Evolutionary conservation across 345 rosid genomes (phyloP), one percentile per base, ranked within the genome.

Genomic region (Turritis glabra): DNA sequence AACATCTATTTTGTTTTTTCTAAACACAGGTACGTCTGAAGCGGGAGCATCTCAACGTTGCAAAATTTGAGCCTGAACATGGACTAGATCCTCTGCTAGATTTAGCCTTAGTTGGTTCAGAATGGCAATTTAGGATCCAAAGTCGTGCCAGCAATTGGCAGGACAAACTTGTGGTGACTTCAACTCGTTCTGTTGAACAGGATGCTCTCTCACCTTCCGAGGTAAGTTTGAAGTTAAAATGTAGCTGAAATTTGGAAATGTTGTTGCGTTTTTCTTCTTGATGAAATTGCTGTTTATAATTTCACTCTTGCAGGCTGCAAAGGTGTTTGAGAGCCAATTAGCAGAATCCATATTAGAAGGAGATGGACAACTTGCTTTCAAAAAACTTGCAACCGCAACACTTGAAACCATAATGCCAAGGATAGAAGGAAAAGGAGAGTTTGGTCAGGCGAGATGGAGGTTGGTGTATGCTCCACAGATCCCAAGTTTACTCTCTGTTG

Each of bases 381-480:
- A 95, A 66, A 95, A 89, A 86, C 99, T 95, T 33, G 99, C 99
- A 50, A 91, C 97, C 5, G 96, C 97, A 63, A 95, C 99, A 50
- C 90, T 95, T 18, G 97, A 89, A 77, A 83, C 89, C 10, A 82
- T 95, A 68, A 95, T 92, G 97, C 99, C 97, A 37, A 87, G 90
- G 77, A 91, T 95, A 74, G 97, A 95, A 86, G 97, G 97, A n/a
- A 91, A 91, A 82, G 95, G 97, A 53, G 95, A 89, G 81, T 82
- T 91, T 79, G 97, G 97, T 51, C 97, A 90, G 44, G 99, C 97
- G 52, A 85, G 99, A 76, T 95, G 99, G 99, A 95, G 97, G 81
- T 82, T 95, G 54, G 97, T 91, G 48, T 95, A 95, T 78, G 96
- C 99, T n/a, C 98, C 98, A 3, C 97, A 91, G 81, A 94, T 95